These are phyloP conservation scores for Cyberlindnera maritima DNA, from an alignment of 805 yeast species.

Conservation along the genomic window DNA sequence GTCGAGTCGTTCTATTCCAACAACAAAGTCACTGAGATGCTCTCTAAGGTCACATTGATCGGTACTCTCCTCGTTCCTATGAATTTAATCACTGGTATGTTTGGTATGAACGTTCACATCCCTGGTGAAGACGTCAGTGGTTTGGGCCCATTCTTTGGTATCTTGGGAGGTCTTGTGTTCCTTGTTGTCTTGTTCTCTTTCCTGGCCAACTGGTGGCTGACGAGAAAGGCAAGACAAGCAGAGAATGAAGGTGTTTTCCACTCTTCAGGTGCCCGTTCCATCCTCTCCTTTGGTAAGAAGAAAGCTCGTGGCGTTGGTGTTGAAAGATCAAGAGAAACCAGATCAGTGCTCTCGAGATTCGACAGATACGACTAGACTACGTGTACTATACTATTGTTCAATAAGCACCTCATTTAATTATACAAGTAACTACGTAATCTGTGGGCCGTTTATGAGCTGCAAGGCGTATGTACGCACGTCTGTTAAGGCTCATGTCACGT, in stretches of 20 bases:
- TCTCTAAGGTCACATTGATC: conserved; percentile 83
- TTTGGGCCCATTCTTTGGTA: conserved; percentile 68
- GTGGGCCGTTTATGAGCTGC: too few relatives aligned
- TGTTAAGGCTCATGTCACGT: too few relatives aligned
- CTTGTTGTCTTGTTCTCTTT: conserved; percentile 38
- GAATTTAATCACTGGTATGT: conserved; percentile 85
- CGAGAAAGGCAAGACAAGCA: conserved; percentile 31
- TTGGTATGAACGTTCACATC: conserved; percentile 92
- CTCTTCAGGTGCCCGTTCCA: conserved; percentile 32
- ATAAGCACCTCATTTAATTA: too few relatives aligned
- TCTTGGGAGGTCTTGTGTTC: conserved; percentile 49
- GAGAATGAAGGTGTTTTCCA: conserved; percentile 14
- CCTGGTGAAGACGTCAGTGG: conserved; percentile 60
- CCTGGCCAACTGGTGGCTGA: conserved; percentile 42
- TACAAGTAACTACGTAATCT: too few relatives aligned
- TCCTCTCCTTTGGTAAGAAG: conserved; percentile 26
- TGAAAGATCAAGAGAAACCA: conserved; percentile 24
- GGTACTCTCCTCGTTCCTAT: conserved; percentile 91
- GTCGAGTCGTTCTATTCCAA: conserved; percentile 88
- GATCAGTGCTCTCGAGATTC: conserved; percentile 28
- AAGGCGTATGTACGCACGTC: too few relatives aligned
- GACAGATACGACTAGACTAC: conserved; percentile 22
- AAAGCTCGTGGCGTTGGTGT: conserved; percentile 15
- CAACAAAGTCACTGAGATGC: conserved; percentile 79
- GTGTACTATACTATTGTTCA: not conserved